A percentile compares a stretch with the other conserved stretches of the same genome.
phyloP scores from a whole-genome alignment of 2,329 filamentous ascomycete genomes.

The Cladophialophora immunda region DNA sequence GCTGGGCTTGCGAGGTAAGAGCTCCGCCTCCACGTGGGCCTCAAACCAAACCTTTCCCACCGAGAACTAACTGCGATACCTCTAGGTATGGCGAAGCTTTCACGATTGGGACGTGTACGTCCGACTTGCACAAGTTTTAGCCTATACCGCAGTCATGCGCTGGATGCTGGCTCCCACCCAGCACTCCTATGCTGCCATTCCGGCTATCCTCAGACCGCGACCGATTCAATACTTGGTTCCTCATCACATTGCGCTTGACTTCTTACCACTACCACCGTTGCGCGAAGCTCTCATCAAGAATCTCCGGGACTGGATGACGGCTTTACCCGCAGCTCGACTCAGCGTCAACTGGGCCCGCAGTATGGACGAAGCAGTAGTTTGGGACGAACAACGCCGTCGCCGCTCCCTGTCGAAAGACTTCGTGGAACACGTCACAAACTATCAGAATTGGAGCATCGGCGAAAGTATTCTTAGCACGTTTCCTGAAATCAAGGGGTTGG shows the following conservation, averaged over 20 bases:
- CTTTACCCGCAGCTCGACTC: not conserved
- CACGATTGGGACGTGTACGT: slow-evolving; percentile 24
- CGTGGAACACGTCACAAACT: slow-evolving; percentile 2
- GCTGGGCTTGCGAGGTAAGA: slow-evolving; percentile 22
- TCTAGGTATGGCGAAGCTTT: slow-evolving; percentile 24
- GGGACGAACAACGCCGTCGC: not conserved
- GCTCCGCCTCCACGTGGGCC: not conserved
- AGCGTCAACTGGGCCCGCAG: not conserved
- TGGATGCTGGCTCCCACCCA: slow-evolving; percentile 14
- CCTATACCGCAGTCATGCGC: slow-evolving; percentile 22
- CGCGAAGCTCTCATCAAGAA: not conserved
- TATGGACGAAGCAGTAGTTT: not conserved
- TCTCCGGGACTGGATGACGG: slow-evolving; percentile 3
- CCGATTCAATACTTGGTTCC: slow-evolving; percentile 18
- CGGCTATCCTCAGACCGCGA: slow-evolving; percentile 14
- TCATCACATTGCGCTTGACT: slow-evolving; percentile 22
- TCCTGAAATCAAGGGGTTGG: slow-evolving; percentile 1
- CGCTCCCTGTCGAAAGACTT: not conserved
- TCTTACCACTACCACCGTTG: slow-evolving; percentile 15
- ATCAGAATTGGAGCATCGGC: slow-evolving; percentile 7
- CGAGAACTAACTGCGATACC: not conserved
- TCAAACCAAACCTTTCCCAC: not conserved
- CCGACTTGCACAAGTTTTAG: slow-evolving; percentile 13
- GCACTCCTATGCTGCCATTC: slow-evolving; percentile 21
- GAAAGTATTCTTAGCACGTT: not conserved